Percentiles rank a stretch among this genome's conserved stretches.
These are phyloP conservation scores for Pouteria campechiana DNA, from an alignment of 179 eudicot species.

Conservation along the genomic window DNA sequence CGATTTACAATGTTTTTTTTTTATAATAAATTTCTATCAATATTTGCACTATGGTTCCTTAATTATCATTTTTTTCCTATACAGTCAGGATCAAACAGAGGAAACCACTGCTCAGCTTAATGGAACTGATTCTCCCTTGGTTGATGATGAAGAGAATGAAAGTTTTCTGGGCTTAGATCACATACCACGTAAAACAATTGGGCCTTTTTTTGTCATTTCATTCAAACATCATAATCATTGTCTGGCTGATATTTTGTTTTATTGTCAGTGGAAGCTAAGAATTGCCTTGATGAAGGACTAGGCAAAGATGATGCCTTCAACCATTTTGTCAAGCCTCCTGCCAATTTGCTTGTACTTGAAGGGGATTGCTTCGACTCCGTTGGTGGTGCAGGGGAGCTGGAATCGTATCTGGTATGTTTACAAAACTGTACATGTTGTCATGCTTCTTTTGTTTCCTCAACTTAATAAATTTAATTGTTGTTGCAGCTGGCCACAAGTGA, in stretches of 20 bases:
- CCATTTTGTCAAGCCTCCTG: conserved; percentile 66
- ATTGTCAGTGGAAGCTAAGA: conserved; percentile 64
- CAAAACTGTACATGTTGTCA: not conserved
- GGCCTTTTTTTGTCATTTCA: not conserved
- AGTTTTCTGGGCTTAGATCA: conserved; percentile 73
- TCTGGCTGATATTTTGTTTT: conserved; percentile 10
- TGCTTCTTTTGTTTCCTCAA: conserved; percentile 1
- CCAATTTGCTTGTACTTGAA: conserved; percentile 86
- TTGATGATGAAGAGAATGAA: conserved; percentile 41
- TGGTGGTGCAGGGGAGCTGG: conserved; percentile 75
- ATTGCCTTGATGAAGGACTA: conserved; percentile 33
- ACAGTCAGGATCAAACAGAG: conserved; percentile 39
- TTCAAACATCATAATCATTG: not conserved
- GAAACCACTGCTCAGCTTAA: conserved; percentile 37
- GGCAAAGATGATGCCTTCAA: conserved; percentile 30
- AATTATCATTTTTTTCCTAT: too few relatives aligned
- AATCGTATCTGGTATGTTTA: conserved; percentile 67
- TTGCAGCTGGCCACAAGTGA: conserved; percentile 66
- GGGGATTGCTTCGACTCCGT: conserved; percentile 80
- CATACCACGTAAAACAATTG: conserved; percentile 61
- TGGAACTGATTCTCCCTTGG: conserved; percentile 35
- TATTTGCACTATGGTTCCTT: too few relatives aligned
- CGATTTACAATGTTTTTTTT: too few relatives aligned
- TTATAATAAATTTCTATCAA: too few relatives aligned
- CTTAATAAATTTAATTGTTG: conserved; percentile 7